These are phyloP conservation scores for Cucumis sativus DNA, from an alignment of 306 rosid species.

Conservation along the genomic window DNA sequence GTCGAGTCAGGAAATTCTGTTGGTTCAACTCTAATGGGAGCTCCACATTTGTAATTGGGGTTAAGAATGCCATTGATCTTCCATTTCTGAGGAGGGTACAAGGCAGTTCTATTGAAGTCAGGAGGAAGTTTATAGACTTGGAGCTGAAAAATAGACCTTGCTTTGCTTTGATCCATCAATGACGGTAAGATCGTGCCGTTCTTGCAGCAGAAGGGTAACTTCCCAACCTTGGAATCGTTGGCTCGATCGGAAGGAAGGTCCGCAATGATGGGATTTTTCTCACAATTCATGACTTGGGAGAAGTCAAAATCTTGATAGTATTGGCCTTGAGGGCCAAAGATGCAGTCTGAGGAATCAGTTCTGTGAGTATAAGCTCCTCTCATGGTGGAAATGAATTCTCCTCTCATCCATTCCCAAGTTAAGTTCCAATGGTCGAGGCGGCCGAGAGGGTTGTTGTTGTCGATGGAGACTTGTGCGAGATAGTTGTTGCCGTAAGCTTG, in stretches of 20 bases:
- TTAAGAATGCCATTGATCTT: conserved; percentile 43
- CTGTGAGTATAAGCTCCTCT: conserved; percentile 60
- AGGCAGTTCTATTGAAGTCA: conserved; percentile 44
- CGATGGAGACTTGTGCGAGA: conserved; percentile 51
- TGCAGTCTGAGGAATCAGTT: conserved; percentile 33
- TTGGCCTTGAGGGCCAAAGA: conserved; percentile 46
- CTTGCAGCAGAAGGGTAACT: conserved; percentile 56
- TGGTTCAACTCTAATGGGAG: conserved; percentile 52
- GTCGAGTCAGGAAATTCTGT: conserved; percentile 51
- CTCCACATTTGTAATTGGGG: conserved; percentile 48
- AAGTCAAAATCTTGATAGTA: conserved; percentile 50
- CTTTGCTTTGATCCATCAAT: conserved; percentile 32
- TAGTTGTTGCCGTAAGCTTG: conserved; percentile 48
- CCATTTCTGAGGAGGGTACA: conserved; percentile 72
- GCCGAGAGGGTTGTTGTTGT: conserved; percentile 58
- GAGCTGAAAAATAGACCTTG: conserved; percentile 54
- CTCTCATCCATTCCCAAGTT: conserved; percentile 77
- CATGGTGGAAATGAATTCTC: conserved; percentile 59
- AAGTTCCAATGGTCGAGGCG: conserved; percentile 87
- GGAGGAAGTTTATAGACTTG: conserved; percentile 70
- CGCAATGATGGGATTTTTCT: conserved; percentile 41
- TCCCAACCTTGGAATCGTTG: conserved; percentile 52
- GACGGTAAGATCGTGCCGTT: conserved; percentile 64
- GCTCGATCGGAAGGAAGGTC: conserved; percentile 49
- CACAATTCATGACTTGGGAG: conserved; percentile 49